Base-by-base conservation (phyloP, 2,329 filamentous ascomycete genomes). In the Trichophyton simii region DNA sequence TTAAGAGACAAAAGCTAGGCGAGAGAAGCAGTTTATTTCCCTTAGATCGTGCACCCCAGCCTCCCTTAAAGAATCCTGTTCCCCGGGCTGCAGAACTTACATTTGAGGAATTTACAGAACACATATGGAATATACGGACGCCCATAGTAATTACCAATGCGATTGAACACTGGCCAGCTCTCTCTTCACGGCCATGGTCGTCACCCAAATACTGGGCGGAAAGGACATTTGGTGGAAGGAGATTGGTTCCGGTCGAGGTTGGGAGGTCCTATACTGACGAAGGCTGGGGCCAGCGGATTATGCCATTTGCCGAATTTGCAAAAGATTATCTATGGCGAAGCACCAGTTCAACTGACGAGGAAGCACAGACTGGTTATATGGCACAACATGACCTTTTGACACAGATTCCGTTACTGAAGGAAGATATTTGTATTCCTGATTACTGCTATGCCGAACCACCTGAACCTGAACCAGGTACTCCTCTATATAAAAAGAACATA, bases 311-410 rank as follows among this genome's bases (percentile, higher is more conserved):
- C 3, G 77, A 86, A 0, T 95, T 96, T 66, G 76, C 96, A 57
- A 66, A 77, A 3, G 72, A 72, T 0, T 85, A 88, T 69, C 80
- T 95, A 63, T 72, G 65, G 70, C 68, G 68, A 38, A 38, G 34
- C 34, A 38, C 34, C 34, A 38, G 34, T 38, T 13, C 34, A 38
- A 58, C 18, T 15, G 18, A 20, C 31, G 7, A 58, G 18, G 34
- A 58, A 28, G 9, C 41, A n/a, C 68, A 74, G 48, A 84, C 80
- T 9, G 89, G 86, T 11, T 99, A 99, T 72, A 83, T 99, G 52
- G 94, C 94, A 7, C 94, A 99, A 70, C 90, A 97, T 74, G 85
- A 92, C 66, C 82, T 99, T 41, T 86, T 97, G 67, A 74, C 80
- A 0, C 94, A 97, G 70, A 86, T 99, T 11, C 91, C 91, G 0